phyloP scores from a whole-genome alignment of 83 land plant genomes.

The Isoetes engelmannii region DNA sequence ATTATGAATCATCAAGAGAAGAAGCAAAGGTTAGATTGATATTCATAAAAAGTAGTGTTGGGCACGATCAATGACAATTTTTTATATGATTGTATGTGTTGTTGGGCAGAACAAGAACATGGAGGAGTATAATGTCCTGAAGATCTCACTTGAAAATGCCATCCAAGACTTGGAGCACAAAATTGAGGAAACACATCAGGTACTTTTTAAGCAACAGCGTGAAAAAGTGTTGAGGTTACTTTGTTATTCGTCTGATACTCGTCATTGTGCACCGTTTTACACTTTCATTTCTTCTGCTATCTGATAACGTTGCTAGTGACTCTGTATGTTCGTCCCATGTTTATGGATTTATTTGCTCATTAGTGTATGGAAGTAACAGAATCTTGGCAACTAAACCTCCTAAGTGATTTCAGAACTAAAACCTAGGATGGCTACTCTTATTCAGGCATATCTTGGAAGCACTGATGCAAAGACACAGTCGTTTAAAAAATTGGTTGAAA shows the following conservation, averaged over 20 bases:
- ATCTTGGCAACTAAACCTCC: no score
- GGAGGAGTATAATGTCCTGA: slow-evolving; percentile 33
- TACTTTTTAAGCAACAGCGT: background rate
- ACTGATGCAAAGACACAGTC: slow-evolving; percentile 29
- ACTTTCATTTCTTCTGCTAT: no score
- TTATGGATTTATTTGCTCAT: no score
- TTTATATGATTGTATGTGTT: background rate
- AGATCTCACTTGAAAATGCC: slow-evolving; percentile 23
- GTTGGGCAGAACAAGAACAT: slow-evolving; percentile 31
- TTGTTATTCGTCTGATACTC: background rate
- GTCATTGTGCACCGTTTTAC: background rate
- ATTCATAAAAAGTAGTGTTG: background rate
- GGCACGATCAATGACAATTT: background rate
- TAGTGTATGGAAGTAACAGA: no score
- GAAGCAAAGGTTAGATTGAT: slow-evolving; percentile 21
- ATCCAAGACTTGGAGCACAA: slow-evolving; percentile 33
- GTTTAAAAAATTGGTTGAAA: slow-evolving; percentile 30
- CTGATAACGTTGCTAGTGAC: no score
- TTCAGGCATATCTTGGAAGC: slow-evolving; percentile 28
- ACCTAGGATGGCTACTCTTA: background rate
- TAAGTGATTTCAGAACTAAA: no score
- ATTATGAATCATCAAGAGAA: slow-evolving; percentile 29
- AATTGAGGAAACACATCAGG: slow-evolving; percentile 37
- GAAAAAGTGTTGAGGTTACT: background rate
- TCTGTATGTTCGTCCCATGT: no score